Conservation (phyloP, 2,329 filamentous ascomycete species). For the Cercospora brassicicola region DNA sequence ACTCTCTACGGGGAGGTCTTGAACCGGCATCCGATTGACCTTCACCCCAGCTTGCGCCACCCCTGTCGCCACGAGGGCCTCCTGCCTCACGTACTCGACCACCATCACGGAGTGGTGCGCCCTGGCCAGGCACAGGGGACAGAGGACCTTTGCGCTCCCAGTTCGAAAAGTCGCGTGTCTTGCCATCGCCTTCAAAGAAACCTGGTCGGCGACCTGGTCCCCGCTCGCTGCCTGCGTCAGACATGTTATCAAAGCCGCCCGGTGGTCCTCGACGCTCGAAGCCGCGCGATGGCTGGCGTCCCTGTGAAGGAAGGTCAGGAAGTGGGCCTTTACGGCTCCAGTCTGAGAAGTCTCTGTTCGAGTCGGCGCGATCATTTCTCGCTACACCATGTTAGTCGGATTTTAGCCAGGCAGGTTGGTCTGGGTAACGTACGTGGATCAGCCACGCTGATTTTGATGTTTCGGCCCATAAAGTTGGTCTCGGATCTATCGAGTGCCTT, state of each 20-base stretch:
- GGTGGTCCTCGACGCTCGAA: constrained; percentile 34
- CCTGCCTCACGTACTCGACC: constrained; percentile 58
- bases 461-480: constrained; percentile 79
- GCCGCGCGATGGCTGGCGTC: constrained; percentile 47
- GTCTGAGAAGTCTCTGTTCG: constrained; percentile 72
- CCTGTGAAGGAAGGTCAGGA: constrained; percentile 64
- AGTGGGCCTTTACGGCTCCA: constrained; percentile 94
- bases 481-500: constrained; percentile 83
- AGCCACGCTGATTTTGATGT: constrained; percentile 90
- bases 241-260: constrained; percentile 40
- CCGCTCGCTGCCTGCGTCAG: constrained; percentile 57
- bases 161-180: constrained; percentile 76
- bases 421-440: constrained; percentile 80
- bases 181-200: constrained; percentile 68
- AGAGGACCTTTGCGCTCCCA: constrained; percentile 96
- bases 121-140: constrained; percentile 61
- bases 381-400: constrained; percentile 22
- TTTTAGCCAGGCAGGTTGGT: neutral
- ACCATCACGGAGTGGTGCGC: constrained; percentile 52
- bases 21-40: constrained; percentile 70
- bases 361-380: constrained; percentile 65
- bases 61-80: constrained; percentile 53
- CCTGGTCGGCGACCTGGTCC: constrained; percentile 62
- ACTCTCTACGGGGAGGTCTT: constrained; percentile 75
- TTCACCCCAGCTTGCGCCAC: constrained; percentile 74